Evolutionary conservation across 2,329 filamentous ascomycete genomes (phyloP).

Genomic region (Annulohypoxylon truncatum): DNA sequence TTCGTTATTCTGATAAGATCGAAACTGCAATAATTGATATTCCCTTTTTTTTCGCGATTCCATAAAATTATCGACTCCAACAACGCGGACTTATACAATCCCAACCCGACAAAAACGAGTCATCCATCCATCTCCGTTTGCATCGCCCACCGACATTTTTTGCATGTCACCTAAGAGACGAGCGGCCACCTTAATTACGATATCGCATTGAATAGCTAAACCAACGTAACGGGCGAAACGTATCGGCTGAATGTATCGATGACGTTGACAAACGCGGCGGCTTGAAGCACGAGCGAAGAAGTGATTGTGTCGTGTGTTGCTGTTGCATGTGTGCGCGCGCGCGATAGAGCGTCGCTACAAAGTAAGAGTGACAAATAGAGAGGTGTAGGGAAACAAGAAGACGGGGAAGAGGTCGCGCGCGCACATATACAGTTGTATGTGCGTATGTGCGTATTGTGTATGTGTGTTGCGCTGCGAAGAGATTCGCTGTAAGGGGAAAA

Average conservation of each 20-base stretch:
- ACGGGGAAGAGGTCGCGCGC: constrained; percentile 15
- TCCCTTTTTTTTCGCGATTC: constrained; percentile 20
- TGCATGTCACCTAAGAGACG: constrained; percentile 16
- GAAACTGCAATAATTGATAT: constrained; percentile 24
- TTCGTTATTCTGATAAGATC: not conserved
- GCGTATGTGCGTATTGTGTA: constrained; percentile 25
- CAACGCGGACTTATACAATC: constrained; percentile 19
- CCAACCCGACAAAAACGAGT: constrained; percentile 15
- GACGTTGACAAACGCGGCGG: constrained; percentile 23
- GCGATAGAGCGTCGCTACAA: constrained; percentile 7
- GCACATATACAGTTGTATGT: constrained; percentile 16
- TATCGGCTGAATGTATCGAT: constrained; percentile 30
- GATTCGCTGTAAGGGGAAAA: constrained; percentile 7
- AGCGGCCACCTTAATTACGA: constrained; percentile 8
- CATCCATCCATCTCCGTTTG: constrained; percentile 25
- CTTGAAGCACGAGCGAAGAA: constrained; percentile 33
- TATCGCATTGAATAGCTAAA: constrained; percentile 22
- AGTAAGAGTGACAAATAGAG: not conserved
- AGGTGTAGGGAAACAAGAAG: not conserved
- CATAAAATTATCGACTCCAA: constrained; percentile 12
- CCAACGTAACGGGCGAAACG: not conserved
- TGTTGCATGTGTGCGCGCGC: constrained; percentile 27
- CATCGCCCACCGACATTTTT: constrained; percentile 16
- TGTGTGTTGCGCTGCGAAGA: constrained; percentile 23
- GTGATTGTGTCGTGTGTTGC: constrained; percentile 30